Base-by-base conservation (phyloP, 805 yeast species). In the Hyphopichia homilentoma region DNA sequence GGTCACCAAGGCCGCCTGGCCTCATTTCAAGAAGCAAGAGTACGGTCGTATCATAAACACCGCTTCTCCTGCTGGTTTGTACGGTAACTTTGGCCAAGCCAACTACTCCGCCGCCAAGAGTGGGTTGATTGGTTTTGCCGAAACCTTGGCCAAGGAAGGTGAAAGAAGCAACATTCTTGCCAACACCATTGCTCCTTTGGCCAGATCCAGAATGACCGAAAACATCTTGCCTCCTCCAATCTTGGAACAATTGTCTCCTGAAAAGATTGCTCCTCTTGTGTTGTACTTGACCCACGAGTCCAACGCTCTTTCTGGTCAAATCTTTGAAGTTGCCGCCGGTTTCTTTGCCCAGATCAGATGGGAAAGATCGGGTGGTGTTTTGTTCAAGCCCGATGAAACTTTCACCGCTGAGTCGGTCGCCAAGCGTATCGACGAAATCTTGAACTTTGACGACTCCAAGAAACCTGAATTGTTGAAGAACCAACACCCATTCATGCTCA, bases 121-220 rank as follows among this genome's bases (percentile, higher is more conserved):
- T 41, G 97, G 85, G 12, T 67, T 88, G 33, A 84, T 90, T 35
- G 97, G 97, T 7, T 77, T 90, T 48, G 83, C 95, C 29, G 96
- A 90, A 61, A 88, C 97, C 6, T 75, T 89, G 52, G 95, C 97
- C 16, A 89, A 87, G 65, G 98, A 90, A 64, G 98, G 98, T 45
- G 75, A 59, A 32, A 85, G 74, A 54, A 77, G 84, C 66, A 87
- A 88, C 65, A 90, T 90, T 54, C 67, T 68, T 41, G 86, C 84
- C 29, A 90, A 90, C 57, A 79, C 81, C 21, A 88, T 90, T 65
- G 96, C 96, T 4, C 97, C 97, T 16, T 73, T 90, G 44, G 97
- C 97, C 15, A 84, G 89, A 52, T 85, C 96, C 21, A 79, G 96
- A 69, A 89, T 90, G 97, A 90, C 97, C 16, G 96, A 88, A 65